These are phyloP conservation scores for Peronospora belbahrii DNA, from an alignment of 352 stramenopile genomes.

Conservation along the genomic window DNA sequence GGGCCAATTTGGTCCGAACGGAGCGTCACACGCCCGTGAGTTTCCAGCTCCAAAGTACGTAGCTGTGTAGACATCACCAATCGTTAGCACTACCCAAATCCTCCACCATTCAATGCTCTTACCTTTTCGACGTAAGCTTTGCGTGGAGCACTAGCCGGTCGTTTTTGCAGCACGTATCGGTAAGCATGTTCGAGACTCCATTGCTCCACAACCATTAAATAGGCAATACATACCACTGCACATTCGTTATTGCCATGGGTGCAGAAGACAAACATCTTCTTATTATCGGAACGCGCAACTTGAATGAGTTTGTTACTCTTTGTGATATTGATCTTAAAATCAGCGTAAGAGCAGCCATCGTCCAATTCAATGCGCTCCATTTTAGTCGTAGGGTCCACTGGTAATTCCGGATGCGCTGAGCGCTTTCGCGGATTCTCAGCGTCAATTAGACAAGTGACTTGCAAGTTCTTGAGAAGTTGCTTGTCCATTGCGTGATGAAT, in stretches of 20 bases:
- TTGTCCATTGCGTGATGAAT: constrained; percentile 49
- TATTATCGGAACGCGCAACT: constrained; percentile 26
- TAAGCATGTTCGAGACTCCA: constrained; percentile 60
- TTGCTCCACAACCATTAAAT: constrained; percentile 46
- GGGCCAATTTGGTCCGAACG: constrained; percentile 50
- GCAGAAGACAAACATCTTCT: constrained; percentile 63
- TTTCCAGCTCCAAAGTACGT: constrained; percentile 41
- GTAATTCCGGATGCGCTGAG: constrained; percentile 7
- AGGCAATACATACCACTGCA: constrained; percentile 58
- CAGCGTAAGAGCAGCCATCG: constrained; percentile 54
- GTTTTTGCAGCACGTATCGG: constrained; percentile 50
- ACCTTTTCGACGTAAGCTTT: constrained; percentile 64
- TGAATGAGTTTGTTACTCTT: constrained; percentile 43
- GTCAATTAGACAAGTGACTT: constrained; percentile 44
- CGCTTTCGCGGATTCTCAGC: constrained; percentile 61
- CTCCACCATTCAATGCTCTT: neutral
- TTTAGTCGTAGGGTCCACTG: constrained; percentile 23
- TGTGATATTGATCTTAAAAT: constrained; percentile 38
- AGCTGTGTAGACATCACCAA: constrained; percentile 34
- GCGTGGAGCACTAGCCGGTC: constrained; percentile 49
- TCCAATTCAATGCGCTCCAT: constrained; percentile 46
- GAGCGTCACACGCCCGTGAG: constrained; percentile 53
- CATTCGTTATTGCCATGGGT: constrained; percentile 69
- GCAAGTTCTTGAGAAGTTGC: constrained; percentile 46
- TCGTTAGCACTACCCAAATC: neutral